Conservation (phyloP, 208 protist species). For the Herpetomonas samuelpessoai region DNA sequence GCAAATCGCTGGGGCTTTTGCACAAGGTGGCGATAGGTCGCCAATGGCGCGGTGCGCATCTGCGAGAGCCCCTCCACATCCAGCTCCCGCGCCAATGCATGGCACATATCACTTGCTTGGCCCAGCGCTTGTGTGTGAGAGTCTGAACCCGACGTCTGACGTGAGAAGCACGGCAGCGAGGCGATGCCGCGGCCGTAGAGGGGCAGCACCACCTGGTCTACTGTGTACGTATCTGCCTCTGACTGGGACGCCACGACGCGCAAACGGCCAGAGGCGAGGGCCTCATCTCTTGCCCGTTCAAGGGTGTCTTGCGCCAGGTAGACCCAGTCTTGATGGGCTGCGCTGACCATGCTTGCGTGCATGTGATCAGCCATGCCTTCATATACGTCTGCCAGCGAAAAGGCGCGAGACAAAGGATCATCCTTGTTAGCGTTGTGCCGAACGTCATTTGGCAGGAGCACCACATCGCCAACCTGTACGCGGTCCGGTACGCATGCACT, state of each 20-base stretch:
- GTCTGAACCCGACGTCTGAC: no score
- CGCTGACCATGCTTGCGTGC: constrained; percentile 50
- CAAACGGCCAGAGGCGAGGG: neutral
- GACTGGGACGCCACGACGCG: constrained; percentile 23
- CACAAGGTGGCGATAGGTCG: constrained; percentile 61
- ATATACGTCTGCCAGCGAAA: constrained; percentile 33
- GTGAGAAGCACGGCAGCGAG: constrained; percentile 9
- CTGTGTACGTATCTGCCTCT: constrained; percentile 40
- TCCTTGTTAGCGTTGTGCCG: neutral
- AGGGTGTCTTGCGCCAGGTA: constrained; percentile 6
- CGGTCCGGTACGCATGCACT: no score
- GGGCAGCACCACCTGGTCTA: constrained; percentile 71
- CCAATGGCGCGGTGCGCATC: constrained; percentile 50
- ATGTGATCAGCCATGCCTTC: constrained; percentile 69
- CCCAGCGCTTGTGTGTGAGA: no score
- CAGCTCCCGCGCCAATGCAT: constrained; percentile 44
- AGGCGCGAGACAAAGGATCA: neutral
- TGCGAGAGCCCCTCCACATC: constrained; percentile 43
- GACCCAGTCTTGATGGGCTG: constrained; percentile 49
- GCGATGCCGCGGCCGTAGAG: constrained; percentile 29
- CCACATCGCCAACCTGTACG: constrained; percentile 61
- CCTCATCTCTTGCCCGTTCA: neutral
- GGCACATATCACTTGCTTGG: no score
- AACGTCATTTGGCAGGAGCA: constrained; percentile 16
- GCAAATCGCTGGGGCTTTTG: constrained; percentile 23